These are phyloP conservation scores for Talaromyces sp. DNA, from an alignment of 2,329 filamentous ascomycete species.

Conservation along the genomic window DNA sequence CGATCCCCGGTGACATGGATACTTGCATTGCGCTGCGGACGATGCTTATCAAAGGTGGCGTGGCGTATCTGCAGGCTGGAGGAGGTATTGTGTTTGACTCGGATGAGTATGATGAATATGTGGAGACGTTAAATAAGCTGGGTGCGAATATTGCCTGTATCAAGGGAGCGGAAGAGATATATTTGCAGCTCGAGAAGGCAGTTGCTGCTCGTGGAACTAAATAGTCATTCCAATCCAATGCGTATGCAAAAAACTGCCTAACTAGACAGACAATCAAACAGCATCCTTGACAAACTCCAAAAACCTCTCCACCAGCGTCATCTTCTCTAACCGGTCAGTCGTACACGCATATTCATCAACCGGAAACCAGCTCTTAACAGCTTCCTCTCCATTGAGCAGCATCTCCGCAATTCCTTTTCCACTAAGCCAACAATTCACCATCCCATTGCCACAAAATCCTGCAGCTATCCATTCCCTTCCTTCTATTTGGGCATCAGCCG, in stretches of 20 bases:
- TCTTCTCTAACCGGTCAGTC: slow-evolving; percentile 11
- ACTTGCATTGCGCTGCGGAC: slow-evolving; percentile 80
- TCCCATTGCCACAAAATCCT: slow-evolving; percentile 65
- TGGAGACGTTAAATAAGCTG: slow-evolving; percentile 96
- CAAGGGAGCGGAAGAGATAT: slow-evolving; percentile 72
- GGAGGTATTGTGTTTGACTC: slow-evolving; percentile 95
- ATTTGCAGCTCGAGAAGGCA: slow-evolving; percentile 46
- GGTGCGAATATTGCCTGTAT: slow-evolving; percentile 87
- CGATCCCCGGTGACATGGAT: slow-evolving; percentile 83
- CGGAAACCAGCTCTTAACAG: slow-evolving; percentile 28
- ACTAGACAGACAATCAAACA: not conserved
- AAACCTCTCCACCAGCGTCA: slow-evolving; percentile 14
- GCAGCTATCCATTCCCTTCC: slow-evolving; percentile 53
- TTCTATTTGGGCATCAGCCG: slow-evolving; percentile 15
- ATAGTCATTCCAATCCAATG: not conserved
- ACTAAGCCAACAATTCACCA: slow-evolving; percentile 53
- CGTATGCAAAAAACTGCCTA: not conserved
- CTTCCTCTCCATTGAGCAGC: slow-evolving; percentile 27
- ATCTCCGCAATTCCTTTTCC: slow-evolving; percentile 29
- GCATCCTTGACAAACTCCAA: slow-evolving; percentile 9
- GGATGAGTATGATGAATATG: slow-evolving; percentile 84
- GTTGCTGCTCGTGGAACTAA: slow-evolving; percentile 9
- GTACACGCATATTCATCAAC: slow-evolving; percentile 18
- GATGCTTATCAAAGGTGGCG: slow-evolving; percentile 88
- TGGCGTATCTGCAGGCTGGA: slow-evolving; percentile 82